Percentiles rank a stretch among this genome's conserved stretches.
These are phyloP conservation scores for Thelephora terrestris DNA, from an alignment of 1,284 basidiomycete genomes.

Conservation along the genomic window DNA sequence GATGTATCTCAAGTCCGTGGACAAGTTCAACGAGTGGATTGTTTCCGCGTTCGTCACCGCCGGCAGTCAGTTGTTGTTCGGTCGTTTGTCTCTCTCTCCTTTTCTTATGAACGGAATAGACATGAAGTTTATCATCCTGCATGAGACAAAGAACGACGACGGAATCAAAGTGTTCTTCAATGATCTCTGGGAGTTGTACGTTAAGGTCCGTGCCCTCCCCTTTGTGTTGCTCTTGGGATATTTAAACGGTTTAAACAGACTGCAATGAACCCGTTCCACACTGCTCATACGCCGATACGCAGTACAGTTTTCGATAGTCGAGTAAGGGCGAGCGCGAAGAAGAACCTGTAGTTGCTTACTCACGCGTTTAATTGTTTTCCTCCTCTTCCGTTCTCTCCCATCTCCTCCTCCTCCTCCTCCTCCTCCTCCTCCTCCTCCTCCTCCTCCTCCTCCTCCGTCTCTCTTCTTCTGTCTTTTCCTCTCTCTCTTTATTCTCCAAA, in stretches of 20 bases:
- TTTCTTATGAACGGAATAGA: slow-evolving; percentile 35
- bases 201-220: slow-evolving; percentile 57
- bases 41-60: slow-evolving; percentile 91
- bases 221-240: background rate
- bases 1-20: slow-evolving; percentile 89
- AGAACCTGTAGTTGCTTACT: slow-evolving; percentile 44
- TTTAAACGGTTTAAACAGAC: slow-evolving; percentile 38
- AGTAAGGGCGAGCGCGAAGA: slow-evolving; percentile 80
- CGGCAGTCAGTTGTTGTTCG: slow-evolving; percentile 55
- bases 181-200: slow-evolving; percentile 91
- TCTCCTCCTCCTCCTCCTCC: slow-evolving; percentile 12
- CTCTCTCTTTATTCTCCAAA: slow-evolving; percentile 13
- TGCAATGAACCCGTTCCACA: slow-evolving; percentile 87
- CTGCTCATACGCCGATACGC: slow-evolving; percentile 73
- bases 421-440: too few species aligned
- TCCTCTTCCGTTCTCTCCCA: slow-evolving; percentile 12
- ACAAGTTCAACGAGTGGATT: slow-evolving; percentile 97
- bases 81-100: slow-evolving; percentile 3
- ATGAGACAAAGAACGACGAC: slow-evolving; percentile 93
- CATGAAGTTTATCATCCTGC: slow-evolving; percentile 85
- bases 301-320: slow-evolving; percentile 74
- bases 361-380: slow-evolving; percentile 18
- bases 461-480: background rate
- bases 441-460: slow-evolving; percentile 22
- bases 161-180: slow-evolving; percentile 85